Percentiles rank a stretch among this genome's conserved stretches.
Conservation (phyloP, 2,329 filamentous ascomycete genomes). For the Penicillium occitanis region DNA sequence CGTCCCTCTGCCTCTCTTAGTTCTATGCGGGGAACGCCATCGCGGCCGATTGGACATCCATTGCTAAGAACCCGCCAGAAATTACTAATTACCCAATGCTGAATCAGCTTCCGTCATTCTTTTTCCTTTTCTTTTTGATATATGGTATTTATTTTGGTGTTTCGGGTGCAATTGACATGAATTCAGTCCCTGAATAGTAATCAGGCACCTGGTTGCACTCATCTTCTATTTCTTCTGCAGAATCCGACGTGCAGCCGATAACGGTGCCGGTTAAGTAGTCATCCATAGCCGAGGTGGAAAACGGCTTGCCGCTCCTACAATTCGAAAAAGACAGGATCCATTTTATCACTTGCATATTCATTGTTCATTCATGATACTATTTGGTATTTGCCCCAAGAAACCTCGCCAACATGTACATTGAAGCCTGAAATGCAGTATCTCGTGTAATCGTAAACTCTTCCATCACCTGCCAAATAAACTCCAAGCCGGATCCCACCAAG, state of each 20-base stretch:
- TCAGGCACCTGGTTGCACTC: not conserved
- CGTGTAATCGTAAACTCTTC: not conserved
- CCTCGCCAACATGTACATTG: not conserved
- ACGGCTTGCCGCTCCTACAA: not conserved
- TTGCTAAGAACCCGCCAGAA: conserved; percentile 1
- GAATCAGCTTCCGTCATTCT: conserved; percentile 9
- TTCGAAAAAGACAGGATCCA: not conserved
- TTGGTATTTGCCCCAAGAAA: not conserved
- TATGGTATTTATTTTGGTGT: not conserved
- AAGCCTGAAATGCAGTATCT: not conserved
- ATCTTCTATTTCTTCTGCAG: not conserved
- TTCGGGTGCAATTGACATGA: not conserved
- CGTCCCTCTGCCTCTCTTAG: not conserved
- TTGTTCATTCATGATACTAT: not conserved
- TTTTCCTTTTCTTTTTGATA: not conserved
- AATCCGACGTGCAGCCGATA: not conserved
- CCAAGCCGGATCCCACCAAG: conserved; percentile 2
- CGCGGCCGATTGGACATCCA: not conserved
- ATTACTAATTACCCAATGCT: conserved; percentile 16
- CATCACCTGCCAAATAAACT: conserved; percentile 10
- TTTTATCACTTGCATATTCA: not conserved
- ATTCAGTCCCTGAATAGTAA: not conserved
- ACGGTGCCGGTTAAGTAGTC: not conserved
- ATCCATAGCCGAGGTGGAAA: not conserved
- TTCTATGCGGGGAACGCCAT: conserved; percentile 16